phyloP scores from a whole-genome alignment of 2,329 filamentous ascomycete species.

The Colletotrichum neosansevieriae region DNA sequence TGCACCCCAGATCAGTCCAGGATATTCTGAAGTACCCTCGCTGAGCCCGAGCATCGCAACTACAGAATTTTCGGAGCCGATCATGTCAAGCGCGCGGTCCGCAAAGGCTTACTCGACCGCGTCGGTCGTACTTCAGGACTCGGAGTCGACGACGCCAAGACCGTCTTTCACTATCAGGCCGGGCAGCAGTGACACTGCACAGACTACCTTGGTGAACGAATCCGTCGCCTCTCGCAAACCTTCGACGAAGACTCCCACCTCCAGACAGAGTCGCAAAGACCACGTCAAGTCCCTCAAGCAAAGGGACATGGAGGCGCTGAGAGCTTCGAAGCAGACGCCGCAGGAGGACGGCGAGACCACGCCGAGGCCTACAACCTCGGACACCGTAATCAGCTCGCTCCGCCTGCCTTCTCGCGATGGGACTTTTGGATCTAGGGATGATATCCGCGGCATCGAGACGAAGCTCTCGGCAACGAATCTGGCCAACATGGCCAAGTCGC shows the following conservation, averaged over 20 bases:
- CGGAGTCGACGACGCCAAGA: constrained; percentile 28
- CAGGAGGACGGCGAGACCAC: constrained; percentile 23
- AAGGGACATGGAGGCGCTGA: constrained; percentile 52
- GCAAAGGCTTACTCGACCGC: constrained; percentile 47
- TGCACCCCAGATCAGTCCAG: constrained; percentile 28
- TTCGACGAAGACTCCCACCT: constrained; percentile 37
- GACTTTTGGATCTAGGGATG: constrained; percentile 14
- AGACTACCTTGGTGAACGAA: constrained; percentile 32
- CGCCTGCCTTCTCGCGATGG: constrained; percentile 40
- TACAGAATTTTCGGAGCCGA: constrained; percentile 47
- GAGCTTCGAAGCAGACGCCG: constrained; percentile 45
- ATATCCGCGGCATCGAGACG: constrained; percentile 7
- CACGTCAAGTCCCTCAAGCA: constrained; percentile 55
- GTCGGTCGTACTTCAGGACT: constrained; percentile 45
- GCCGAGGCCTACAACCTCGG: constrained; percentile 31
- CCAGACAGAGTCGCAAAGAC: constrained; percentile 50
- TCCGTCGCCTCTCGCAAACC: constrained; percentile 31
- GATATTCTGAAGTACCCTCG: constrained; percentile 43
- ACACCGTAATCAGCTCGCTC: constrained; percentile 37
- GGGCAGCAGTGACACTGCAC: constrained; percentile 30
- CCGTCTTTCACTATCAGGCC: constrained; percentile 30
- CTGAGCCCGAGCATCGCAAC: constrained; percentile 51
- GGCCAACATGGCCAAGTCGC: constrained; percentile 30
- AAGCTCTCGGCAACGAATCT: constrained; percentile 35
- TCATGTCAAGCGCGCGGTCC: constrained; percentile 49